Evolutionary conservation across 2,329 filamentous ascomycete genomes (phyloP).

Genomic region (Rachicladosporium sp.): DNA sequence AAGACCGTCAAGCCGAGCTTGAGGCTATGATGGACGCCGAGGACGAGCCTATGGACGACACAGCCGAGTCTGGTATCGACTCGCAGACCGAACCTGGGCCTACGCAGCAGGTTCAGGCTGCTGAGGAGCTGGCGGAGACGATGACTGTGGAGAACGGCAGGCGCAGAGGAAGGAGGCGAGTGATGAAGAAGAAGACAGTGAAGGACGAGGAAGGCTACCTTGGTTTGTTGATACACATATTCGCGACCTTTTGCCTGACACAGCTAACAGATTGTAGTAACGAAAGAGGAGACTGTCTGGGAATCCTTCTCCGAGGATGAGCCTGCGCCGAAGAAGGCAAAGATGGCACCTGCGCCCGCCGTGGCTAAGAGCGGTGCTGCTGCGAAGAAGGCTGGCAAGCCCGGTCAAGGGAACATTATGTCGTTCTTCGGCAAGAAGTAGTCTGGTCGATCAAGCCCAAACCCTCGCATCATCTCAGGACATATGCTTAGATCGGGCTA

Average conservation of each 20-base stretch:
- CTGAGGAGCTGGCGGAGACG: slow-evolving; percentile 29
- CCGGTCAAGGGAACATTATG: slow-evolving; percentile 72
- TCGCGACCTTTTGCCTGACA: slow-evolving; percentile 76
- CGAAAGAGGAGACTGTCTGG: slow-evolving; percentile 72
- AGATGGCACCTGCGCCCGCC: slow-evolving; percentile 43
- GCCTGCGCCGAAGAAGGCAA: slow-evolving; percentile 45
- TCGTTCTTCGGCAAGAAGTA: slow-evolving; percentile 81
- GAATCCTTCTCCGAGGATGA: slow-evolving; percentile 92
- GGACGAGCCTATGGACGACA: slow-evolving; percentile 18
- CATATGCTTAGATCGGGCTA: too few relatives aligned
- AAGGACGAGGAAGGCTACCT: slow-evolving; percentile 86
- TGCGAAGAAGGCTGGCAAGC: slow-evolving; percentile 30
- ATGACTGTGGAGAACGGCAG: slow-evolving; percentile 50
- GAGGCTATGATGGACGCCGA: slow-evolving; percentile 65
- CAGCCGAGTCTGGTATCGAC: slow-evolving; percentile 13
- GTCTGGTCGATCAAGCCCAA: too few relatives aligned
- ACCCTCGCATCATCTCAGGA: too few relatives aligned
- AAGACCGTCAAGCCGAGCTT: slow-evolving; percentile 54
- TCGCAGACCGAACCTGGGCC: slow-evolving; percentile 39
- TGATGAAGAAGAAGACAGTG: slow-evolving; percentile 78
- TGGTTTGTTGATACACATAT: slow-evolving; percentile 63
- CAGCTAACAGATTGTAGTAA: slow-evolving; percentile 46
- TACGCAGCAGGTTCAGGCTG: slow-evolving; percentile 41
- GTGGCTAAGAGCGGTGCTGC: slow-evolving; percentile 35
- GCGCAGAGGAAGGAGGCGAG: slow-evolving; percentile 61